These are phyloP conservation scores for Pulveroboletus sp. DNA, from an alignment of 768 basidiomycete species.

Conservation along the genomic window DNA sequence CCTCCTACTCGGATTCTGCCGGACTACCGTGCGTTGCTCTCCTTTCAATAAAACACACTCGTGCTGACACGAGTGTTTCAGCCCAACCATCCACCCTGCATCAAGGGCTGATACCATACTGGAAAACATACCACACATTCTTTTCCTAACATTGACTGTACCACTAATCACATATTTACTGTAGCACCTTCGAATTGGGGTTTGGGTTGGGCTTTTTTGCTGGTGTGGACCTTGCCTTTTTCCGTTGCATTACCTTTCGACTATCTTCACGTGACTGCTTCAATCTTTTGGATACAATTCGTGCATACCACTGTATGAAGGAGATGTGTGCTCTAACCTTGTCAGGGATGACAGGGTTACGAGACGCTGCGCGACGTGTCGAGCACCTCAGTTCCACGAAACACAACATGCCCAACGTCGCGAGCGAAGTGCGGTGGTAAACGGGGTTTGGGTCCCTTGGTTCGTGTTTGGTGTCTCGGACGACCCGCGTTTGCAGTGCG, in stretches of 20 bases:
- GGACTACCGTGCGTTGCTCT: conserved; percentile 53
- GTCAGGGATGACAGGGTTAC: no score
- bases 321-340: no score
- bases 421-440: conserved; percentile 60
- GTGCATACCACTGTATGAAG: neutral
- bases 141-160: conserved; percentile 17
- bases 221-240: neutral
- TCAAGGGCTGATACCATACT: conserved; percentile 15
- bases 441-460: conserved; percentile 33
- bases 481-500: neutral
- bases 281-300: neutral
- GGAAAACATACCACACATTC: conserved; percentile 14
- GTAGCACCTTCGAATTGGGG: conserved; percentile 16
- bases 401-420: conserved; percentile 63
- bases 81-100: conserved; percentile 30
- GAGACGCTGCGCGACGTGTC: neutral
- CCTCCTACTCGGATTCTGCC: conserved; percentile 68
- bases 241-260: neutral
- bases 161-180: conserved; percentile 13
- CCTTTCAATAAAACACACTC: neutral
- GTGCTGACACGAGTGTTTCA: conserved; percentile 14
- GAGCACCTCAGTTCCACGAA: conserved; percentile 58
- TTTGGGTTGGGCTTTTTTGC: conserved; percentile 1
- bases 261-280: neutral
- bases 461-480: conserved; percentile 5